phyloP scores from a whole-genome alignment of 139 green algal genomes.

The Coccomyxa sp. region DNA sequence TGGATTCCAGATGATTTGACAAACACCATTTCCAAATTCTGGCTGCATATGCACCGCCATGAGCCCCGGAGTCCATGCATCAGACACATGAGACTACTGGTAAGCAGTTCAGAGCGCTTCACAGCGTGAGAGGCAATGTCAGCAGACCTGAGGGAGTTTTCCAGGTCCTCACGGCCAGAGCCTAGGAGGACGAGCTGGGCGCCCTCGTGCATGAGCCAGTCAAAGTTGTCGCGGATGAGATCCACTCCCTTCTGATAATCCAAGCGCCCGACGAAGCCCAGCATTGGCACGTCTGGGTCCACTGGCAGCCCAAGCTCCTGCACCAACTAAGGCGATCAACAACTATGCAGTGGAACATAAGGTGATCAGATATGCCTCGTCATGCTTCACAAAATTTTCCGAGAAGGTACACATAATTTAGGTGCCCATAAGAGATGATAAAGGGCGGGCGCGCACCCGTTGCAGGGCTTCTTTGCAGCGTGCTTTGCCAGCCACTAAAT shows the following conservation, averaged over 20 bases:
- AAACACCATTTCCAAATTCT: no score
- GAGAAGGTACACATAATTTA: background rate
- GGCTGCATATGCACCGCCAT: no score
- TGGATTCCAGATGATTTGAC: no score
- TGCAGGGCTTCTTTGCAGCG: constrained; percentile 86
- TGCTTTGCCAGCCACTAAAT: constrained; percentile 69
- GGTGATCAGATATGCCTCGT: background rate
- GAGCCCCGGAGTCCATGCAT: no score
- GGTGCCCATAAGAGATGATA: no score
- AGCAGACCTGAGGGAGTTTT: constrained; percentile 56
- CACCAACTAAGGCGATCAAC: constrained; percentile 4
- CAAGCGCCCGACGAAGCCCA: constrained; percentile 91
- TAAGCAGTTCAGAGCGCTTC: no score
- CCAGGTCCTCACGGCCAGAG: constrained; percentile 82
- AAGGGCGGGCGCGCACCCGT: constrained; percentile 4
- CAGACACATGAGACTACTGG: no score
- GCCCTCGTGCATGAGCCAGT: constrained; percentile 78
- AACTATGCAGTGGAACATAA: background rate
- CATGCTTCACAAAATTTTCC: background rate
- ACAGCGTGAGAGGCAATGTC: no score
- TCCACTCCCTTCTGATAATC: constrained; percentile 99
- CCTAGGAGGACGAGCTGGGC: constrained; percentile 95
- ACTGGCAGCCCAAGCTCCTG: constrained; percentile 90
- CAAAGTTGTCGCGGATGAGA: constrained; percentile 85
- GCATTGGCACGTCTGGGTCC: constrained; percentile 70